Conservation (phyloP, 495 filamentous ascomycete species). For the Hypoxylon subgilvum region DNA sequence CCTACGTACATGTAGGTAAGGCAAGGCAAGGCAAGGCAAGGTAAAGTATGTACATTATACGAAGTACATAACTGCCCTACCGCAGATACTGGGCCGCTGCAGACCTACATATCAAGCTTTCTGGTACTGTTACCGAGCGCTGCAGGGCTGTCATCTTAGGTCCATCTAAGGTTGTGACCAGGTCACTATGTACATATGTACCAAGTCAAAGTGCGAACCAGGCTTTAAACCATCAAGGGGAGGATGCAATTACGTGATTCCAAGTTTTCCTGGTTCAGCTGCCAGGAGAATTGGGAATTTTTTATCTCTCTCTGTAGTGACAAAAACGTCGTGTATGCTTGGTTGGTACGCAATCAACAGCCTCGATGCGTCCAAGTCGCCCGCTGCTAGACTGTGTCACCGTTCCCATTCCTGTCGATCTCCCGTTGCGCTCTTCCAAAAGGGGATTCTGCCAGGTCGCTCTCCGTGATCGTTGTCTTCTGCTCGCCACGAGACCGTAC, state of each 20-base stretch:
- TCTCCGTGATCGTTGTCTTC: constrained; percentile 10
- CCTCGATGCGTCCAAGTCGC: background rate
- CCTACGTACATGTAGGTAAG: too few relatives aligned
- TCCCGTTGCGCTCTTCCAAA: constrained; percentile 19
- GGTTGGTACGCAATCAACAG: constrained; percentile 15
- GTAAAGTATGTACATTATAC: too few relatives aligned
- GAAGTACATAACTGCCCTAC: constrained; percentile 21
- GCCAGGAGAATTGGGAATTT: background rate
- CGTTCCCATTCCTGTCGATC: constrained; percentile 27
- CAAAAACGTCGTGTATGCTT: too few relatives aligned
- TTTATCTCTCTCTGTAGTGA: background rate
- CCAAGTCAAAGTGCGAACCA: constrained; percentile 10
- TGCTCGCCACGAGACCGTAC: background rate
- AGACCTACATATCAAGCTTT: constrained; percentile 35
- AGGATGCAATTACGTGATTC: constrained; percentile 23
- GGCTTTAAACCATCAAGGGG: constrained; percentile 21
- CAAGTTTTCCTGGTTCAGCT: constrained; percentile 27
- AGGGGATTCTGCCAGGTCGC: constrained; percentile 6
- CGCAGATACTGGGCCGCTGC: constrained; percentile 15
- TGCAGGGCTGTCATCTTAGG: constrained; percentile 21
- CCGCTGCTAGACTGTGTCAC: too few relatives aligned
- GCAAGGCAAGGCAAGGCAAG: too few relatives aligned
- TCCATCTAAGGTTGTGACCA: constrained; percentile 28
- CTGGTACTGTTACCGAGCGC: constrained; percentile 32
- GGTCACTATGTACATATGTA: constrained; percentile 18